Base-by-base conservation (phyloP, 805 yeast genomes). In the Kodamaea fukazawae region DNA sequence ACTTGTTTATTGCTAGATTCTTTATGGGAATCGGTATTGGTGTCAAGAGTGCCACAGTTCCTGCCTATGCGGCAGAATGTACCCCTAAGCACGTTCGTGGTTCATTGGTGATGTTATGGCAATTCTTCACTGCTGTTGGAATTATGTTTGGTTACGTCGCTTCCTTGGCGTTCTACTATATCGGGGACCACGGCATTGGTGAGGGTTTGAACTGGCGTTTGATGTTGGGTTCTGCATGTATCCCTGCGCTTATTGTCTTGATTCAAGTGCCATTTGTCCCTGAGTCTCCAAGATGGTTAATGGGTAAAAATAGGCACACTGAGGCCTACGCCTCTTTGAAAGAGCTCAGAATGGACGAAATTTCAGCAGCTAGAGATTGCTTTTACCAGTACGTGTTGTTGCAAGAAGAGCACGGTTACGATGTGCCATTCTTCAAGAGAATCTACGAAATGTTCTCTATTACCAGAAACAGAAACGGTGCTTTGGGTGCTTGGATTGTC, bases 391-490 rank as follows among this genome's bases (percentile, higher is more conserved):
- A 73, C 43, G 73, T 76, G 11, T 68, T 79, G 45, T 67, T 81
- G 47, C 64, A 73, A 53, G 87, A 82, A 59, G 87, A 81, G 58
- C 72, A 70, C 32, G 68, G 81, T 2, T 70, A 73, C 47, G 58
- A 63, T 40, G 44, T 71, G 36, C 71, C 79, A 17, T 71, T 73
- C 42, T 57, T 53, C 50, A 63, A 58, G 48, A 74, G 79, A 53
- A 40, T 77, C 34, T 63, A 62, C 38, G 85, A 81, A 57, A 66
- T 86, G 69, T 70, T 86, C 57, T 73, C 81, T 1, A 71, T 84
- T 33, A 76, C 91, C 60, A 78, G 96, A 70, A 86, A 85, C 61
- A 77, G 95, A 63, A 83, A 87, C 55, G 95, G 91, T 38, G 78
- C 86, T 6, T 50, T 83, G 41, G 95, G 86, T 38, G 79, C 95